Evolutionary conservation across 106 monocot genomes (phyloP), one percentile per base, ranked within the genome.

Genomic region (Alisma plantagoaquatica): DNA sequence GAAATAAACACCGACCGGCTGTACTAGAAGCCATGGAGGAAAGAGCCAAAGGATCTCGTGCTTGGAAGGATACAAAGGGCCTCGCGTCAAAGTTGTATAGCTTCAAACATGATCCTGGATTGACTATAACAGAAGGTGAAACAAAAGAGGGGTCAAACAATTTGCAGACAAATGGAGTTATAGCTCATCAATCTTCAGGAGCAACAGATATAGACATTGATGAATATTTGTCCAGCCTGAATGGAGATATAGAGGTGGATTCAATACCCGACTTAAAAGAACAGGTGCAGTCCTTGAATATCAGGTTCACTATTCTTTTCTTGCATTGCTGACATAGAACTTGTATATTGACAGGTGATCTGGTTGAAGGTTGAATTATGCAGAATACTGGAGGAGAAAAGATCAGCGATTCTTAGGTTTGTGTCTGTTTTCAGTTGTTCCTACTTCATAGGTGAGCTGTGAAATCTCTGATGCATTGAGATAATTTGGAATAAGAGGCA

Each of bases 41-140:
- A 73, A 72, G 94, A 31, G 70, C 74, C 21, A 80, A 64, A 77
- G 87, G 80, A 23, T 60, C 71, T 48, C 32, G 57, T 61, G 49
- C 49, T 38, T 88, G 80, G 81, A 84, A 66, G 30, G 84, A 94
- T 49, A 72, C 76, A 3, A 73, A 75, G 50, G 75, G 80, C 23
- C 61, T 94, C 43, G 93, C 93, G 25, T 79, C 84, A 42, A 87
- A 87, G 53, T 53, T 94, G 24, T 94, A 94, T 54, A 94, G 77
- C 46, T 94, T 94, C 33, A 94, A 84, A 57, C 87, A 84, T 72
- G 80, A 88, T 32, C 72, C 74, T 57, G 76, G 23, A 46, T 72
- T 75, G 41, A 15, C 78, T 35, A 29, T 71, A 23, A 29, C 59
- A 43, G 83, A 69, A 61, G 60, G 59, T 24, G 70, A 64, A 26